phyloP scores from a whole-genome alignment of 2,329 filamentous ascomycete species.

The Pseudopyrenochaeta lycopersici region DNA sequence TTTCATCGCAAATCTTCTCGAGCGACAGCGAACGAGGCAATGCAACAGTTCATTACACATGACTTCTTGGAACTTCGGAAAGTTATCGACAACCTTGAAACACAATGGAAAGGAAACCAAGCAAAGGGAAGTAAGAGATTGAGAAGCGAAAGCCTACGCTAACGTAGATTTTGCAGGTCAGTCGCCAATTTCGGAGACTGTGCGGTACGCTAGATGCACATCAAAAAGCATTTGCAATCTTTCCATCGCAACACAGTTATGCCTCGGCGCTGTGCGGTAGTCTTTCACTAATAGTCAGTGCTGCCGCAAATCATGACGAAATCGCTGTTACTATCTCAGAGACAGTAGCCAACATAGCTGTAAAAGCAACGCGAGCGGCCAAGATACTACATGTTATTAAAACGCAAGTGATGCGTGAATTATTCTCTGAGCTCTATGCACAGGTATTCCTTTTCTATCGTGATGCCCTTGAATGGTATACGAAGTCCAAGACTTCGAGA shows the following conservation, averaged over 20 bases:
- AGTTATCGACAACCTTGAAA: not conserved
- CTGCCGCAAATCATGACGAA: constrained; percentile 12
- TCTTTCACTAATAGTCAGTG: constrained; percentile 5
- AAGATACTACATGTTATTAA: constrained; percentile 6
- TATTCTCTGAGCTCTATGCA: constrained; percentile 13
- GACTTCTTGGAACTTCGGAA: not conserved
- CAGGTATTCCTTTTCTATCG: constrained; percentile 15
- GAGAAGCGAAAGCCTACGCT: not conserved
- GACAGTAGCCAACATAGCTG: constrained; percentile 13
- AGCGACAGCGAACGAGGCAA: not conserved
- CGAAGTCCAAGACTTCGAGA: constrained; percentile 10
- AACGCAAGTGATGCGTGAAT: constrained; percentile 5
- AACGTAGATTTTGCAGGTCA: not conserved
- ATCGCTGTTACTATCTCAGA: not conserved
- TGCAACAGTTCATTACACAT: not conserved
- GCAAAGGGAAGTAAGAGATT: not conserved
- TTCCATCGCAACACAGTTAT: constrained; percentile 16
- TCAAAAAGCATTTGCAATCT: constrained; percentile 7
- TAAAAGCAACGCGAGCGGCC: constrained; percentile 2
- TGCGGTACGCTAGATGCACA: constrained; percentile 13
- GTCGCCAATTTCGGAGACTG: constrained; percentile 3
- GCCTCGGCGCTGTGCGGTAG: constrained; percentile 13
- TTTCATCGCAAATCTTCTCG: not conserved
- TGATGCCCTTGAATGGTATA: constrained; percentile 18
- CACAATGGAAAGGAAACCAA: constrained; percentile 8